These are phyloP conservation scores for Blakeslea trispora DNA, from an alignment of 371 early-diverging fungal species.

Conservation along the genomic window DNA sequence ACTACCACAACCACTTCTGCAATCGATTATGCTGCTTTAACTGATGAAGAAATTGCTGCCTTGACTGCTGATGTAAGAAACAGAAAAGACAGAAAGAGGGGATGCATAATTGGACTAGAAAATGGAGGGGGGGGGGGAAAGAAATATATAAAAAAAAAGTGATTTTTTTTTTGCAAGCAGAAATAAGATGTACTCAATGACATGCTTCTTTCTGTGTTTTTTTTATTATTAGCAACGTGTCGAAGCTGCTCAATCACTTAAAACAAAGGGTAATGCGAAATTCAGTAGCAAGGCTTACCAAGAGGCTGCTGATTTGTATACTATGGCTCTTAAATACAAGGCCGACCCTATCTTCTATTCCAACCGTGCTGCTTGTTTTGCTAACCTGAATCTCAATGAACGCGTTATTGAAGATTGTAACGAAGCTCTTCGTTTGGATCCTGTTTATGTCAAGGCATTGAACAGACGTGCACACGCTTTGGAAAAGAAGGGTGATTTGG, in stretches of 20 bases:
- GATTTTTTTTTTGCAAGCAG: no score
- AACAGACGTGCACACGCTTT: slow-evolving; percentile 85
- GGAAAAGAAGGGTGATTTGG: slow-evolving; percentile 65
- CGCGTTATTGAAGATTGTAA: slow-evolving; percentile 75
- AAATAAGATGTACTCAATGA: background rate
- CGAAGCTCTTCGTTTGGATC: slow-evolving; percentile 72
- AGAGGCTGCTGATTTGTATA: slow-evolving; percentile 86
- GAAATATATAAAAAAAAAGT: no score
- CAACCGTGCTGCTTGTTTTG: slow-evolving; percentile 94
- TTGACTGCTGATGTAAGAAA: slow-evolving; percentile 52
- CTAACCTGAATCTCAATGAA: slow-evolving; percentile 69
- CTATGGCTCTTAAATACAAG: slow-evolving; percentile 82
- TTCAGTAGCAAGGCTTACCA: slow-evolving; percentile 81
- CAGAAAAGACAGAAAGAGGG: background rate
- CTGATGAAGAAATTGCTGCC: slow-evolving; percentile 59
- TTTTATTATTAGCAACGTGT: slow-evolving; percentile 51
- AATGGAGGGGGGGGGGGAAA: background rate
- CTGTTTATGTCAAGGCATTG: slow-evolving; percentile 81
- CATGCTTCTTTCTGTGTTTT: slow-evolving; percentile 5
- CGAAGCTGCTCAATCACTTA: slow-evolving; percentile 74
- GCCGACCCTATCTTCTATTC: slow-evolving; percentile 86
- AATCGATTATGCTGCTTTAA: slow-evolving; percentile 53
- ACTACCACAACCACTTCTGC: slow-evolving; percentile 23
- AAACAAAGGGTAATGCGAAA: slow-evolving; percentile 86
- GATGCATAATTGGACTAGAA: background rate